These are phyloP conservation scores for Leishmania amazonensis DNA, from an alignment of 208 protist genomes.

Conservation along the genomic window DNA sequence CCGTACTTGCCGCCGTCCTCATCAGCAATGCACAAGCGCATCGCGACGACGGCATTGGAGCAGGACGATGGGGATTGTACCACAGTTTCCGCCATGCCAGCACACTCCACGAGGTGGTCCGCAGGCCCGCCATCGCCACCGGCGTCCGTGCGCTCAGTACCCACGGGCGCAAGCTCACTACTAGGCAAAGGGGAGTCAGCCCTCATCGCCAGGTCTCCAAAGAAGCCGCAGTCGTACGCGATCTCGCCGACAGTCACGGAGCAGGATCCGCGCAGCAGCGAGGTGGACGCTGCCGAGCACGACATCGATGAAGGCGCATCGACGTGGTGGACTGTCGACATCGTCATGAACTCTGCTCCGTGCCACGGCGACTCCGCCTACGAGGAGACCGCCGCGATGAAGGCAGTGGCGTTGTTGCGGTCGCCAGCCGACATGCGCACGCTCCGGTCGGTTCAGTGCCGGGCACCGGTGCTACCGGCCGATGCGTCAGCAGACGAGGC, in stretches of 20 bases:
- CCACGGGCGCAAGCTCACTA: neutral
- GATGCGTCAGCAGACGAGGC: constrained; percentile 21
- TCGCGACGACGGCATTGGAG: neutral
- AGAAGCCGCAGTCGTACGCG: neutral
- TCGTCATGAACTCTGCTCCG: constrained; percentile 5
- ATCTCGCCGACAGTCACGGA: neutral
- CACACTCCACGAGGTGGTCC: neutral
- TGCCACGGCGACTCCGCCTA: neutral
- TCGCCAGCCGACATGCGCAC: constrained; percentile 23
- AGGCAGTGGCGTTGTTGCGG: constrained; percentile 10
- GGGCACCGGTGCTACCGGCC: constrained; percentile 28
- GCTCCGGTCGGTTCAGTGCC: constrained; percentile 24
- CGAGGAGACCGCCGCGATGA: constrained; percentile 5
- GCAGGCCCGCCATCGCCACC: neutral
- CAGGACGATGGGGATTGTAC: neutral
- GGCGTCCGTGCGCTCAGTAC: neutral
- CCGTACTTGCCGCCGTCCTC: neutral
- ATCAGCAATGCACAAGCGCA: neutral
- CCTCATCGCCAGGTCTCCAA: neutral
- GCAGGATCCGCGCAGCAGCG: neutral
- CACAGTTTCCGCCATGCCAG: neutral
- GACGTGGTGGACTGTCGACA: constrained; percentile 36
- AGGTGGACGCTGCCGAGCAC: neutral
- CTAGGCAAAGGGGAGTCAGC: neutral
- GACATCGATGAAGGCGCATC: neutral